Percentiles rank a stretch among this genome's conserved stretches.
These are phyloP conservation scores for Penicillium goetzii DNA, from an alignment of 495 filamentous ascomycete genomes.

Conservation along the genomic window DNA sequence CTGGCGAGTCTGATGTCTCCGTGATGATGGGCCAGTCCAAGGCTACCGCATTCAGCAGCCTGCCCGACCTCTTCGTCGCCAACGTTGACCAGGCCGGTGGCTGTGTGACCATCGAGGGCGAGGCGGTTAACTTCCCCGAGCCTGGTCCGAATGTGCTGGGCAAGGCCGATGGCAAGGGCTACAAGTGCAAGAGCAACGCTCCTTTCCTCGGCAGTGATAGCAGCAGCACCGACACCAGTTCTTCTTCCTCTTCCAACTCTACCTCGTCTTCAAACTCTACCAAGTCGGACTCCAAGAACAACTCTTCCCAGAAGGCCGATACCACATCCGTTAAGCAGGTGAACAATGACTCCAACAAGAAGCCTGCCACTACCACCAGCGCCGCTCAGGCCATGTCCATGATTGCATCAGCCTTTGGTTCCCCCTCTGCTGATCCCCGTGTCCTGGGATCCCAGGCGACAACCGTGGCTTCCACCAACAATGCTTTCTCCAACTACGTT, in stretches of 20 bases:
- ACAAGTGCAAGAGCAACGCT: constrained; percentile 32
- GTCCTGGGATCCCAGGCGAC: not conserved
- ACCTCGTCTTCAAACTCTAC: not conserved
- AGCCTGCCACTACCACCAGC: not conserved
- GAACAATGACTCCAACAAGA: not conserved
- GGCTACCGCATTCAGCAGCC: constrained; percentile 28
- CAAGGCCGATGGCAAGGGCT: constrained; percentile 25
- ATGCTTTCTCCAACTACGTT: constrained; percentile 24
- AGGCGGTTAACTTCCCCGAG: constrained; percentile 35
- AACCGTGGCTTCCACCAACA: constrained; percentile 24
- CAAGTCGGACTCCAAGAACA: constrained; percentile 7
- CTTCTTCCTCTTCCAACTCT: constrained; percentile 6
- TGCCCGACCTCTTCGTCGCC: constrained; percentile 61
- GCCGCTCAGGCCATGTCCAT: constrained; percentile 11
- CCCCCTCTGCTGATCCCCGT: constrained; percentile 19
- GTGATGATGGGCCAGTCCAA: constrained; percentile 62
- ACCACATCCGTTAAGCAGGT: not conserved
- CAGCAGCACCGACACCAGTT: constrained; percentile 8
- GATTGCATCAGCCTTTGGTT: constrained; percentile 24
- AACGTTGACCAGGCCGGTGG: constrained; percentile 52
- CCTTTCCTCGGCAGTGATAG: constrained; percentile 27
- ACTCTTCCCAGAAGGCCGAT: not conserved
- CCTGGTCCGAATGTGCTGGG: constrained; percentile 32
- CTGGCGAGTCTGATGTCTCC: constrained; percentile 46
- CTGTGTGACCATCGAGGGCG: constrained; percentile 36